Conservation (phyloP, 371 early-diverging fungal species). For the Syncephalastrum racemosum region DNA sequence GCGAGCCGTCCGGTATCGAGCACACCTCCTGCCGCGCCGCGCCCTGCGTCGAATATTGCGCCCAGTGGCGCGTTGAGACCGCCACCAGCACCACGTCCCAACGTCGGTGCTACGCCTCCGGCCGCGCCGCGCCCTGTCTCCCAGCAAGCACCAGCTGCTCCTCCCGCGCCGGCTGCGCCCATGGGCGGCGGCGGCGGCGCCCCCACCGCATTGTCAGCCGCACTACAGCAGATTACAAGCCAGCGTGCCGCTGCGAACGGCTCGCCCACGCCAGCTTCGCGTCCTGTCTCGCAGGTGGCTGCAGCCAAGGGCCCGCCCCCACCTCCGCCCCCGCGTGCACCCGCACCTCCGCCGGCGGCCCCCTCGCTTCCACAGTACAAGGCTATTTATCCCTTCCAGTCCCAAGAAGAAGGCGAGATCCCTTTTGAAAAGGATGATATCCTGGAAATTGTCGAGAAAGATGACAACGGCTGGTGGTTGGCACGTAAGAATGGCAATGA, state of each 20-base stretch:
- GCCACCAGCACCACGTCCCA: constrained; percentile 14
- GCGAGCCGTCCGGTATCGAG: too few relatives aligned
- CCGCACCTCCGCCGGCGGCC: constrained; percentile 39
- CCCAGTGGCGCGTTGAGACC: constrained; percentile 2
- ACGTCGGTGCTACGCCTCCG: constrained; percentile 12
- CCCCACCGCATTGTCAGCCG: not conserved
- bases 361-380: constrained; percentile 65
- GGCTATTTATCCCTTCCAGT: constrained; percentile 73
- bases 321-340: constrained; percentile 62
- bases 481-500: constrained; percentile 70
- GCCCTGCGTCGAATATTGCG: constrained; percentile 23
- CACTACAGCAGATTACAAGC: too few relatives aligned
- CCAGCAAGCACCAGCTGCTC: constrained; percentile 35
- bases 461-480: constrained; percentile 88
- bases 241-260: not conserved
- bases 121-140: constrained; percentile 26
- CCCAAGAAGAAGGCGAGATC: constrained; percentile 67
- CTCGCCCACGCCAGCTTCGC: constrained; percentile 22
- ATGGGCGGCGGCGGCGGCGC: not conserved
- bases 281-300: constrained; percentile 20
- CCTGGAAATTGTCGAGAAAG: constrained; percentile 77
- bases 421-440: constrained; percentile 67
- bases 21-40: constrained; percentile 20
- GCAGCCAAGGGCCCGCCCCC: constrained; percentile 39
- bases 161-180: constrained; percentile 45